A percentile compares a stretch with the other conserved stretches of the same genome.
Conservation (phyloP, 805 yeast species). For the Cyberlindnera japonica region DNA sequence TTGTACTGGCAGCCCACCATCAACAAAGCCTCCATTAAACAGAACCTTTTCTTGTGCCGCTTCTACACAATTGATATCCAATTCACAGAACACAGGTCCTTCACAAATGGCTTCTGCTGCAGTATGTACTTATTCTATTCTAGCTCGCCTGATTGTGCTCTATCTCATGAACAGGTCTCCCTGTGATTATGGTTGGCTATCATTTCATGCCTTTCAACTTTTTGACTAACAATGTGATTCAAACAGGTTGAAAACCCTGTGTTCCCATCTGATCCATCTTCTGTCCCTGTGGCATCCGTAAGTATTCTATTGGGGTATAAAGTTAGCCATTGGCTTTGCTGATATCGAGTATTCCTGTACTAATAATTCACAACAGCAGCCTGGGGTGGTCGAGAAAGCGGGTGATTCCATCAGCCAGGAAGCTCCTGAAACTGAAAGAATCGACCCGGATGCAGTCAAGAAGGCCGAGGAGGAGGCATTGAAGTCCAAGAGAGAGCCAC, state of each 20-base stretch:
- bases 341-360: too few species aligned
- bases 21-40: constrained; percentile 7
- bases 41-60: too few species aligned
- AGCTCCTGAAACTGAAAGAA: constrained; percentile 9
- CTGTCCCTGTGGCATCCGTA: constrained; percentile 20
- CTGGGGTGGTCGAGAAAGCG: constrained; percentile 18
- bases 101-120: not conserved
- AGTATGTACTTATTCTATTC: not conserved
- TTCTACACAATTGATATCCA: not conserved
- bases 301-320: too few species aligned
- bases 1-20: constrained; percentile 6
- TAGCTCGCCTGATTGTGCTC: too few species aligned
- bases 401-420: constrained; percentile 1
- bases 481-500: constrained; percentile 40
- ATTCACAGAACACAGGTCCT: not conserved
- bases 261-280: constrained; percentile 17
- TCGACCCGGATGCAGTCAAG: constrained; percentile 19
- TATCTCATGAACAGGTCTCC: too few species aligned
- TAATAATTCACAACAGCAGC: constrained; percentile 20
- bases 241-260: constrained; percentile 14
- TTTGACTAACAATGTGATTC: constrained; percentile 1
- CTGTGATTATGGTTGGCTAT: too few species aligned
- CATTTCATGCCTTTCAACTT: not conserved
- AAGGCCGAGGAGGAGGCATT: constrained; percentile 27
- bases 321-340: too few species aligned